Conservation (phyloP, 176 grass and related monocot genomes). For the Puya raimondii region DNA sequence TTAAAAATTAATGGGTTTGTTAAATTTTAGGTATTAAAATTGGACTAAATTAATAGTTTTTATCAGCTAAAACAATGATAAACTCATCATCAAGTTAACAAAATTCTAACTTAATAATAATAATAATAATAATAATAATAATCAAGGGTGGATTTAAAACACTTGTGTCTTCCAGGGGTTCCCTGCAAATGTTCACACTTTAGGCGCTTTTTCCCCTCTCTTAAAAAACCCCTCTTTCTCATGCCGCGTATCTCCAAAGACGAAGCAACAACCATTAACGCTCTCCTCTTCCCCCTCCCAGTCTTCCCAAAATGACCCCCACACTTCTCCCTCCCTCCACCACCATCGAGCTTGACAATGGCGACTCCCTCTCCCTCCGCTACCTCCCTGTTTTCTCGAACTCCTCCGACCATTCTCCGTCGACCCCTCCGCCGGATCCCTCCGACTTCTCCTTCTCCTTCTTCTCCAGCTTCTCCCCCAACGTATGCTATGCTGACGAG, state of each 20-base stretch:
- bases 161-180: too few relatives aligned
- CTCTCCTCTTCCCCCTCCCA: neutral
- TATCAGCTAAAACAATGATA: too few relatives aligned
- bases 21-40: too few relatives aligned
- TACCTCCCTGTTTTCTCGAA: neutral
- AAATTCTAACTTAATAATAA: too few relatives aligned
- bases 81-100: too few relatives aligned
- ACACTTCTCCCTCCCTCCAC: neutral
- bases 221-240: neutral
- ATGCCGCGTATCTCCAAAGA: neutral
- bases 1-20: too few relatives aligned
- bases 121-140: too few relatives aligned
- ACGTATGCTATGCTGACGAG: slow-evolving; percentile 13
- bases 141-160: too few relatives aligned
- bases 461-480: neutral
- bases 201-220: neutral
- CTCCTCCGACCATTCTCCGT: neutral
- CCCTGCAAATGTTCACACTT: neutral
- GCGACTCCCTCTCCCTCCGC: slow-evolving; percentile 2
- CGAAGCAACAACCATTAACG: neutral
- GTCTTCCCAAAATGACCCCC: neutral
- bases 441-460: neutral
- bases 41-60: too few relatives aligned
- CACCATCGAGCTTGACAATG: neutral
- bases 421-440: neutral